Evolutionary conservation across 2,329 filamentous ascomycete genomes (phyloP).

Genomic region (Cladorrhinum sp.): DNA sequence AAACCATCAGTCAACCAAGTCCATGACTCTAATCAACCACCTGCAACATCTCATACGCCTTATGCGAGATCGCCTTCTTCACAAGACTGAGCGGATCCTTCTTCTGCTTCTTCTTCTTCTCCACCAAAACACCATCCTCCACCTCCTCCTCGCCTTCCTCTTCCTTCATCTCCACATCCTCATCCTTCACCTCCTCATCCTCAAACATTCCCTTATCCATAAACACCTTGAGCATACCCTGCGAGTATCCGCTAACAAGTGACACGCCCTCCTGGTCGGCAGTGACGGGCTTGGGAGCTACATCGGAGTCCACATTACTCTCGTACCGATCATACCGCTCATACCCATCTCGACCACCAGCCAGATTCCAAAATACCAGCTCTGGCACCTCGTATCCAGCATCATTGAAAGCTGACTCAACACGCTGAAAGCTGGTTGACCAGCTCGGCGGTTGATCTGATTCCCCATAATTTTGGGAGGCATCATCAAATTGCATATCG

Average conservation of each 20-base stretch:
- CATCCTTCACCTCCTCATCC: slow-evolving; percentile 38
- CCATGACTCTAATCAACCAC: slow-evolving; percentile 52
- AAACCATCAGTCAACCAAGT: too few relatives aligned
- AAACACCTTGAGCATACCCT: slow-evolving; percentile 57
- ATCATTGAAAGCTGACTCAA: slow-evolving; percentile 43
- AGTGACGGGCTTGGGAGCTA: slow-evolving; percentile 48
- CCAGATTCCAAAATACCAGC: slow-evolving; percentile 61
- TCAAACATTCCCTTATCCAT: slow-evolving; percentile 48
- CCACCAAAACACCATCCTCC: slow-evolving; percentile 21
- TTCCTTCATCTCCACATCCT: slow-evolving; percentile 29
- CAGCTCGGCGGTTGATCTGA: slow-evolving; percentile 41
- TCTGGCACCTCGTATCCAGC: slow-evolving; percentile 58
- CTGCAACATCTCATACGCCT: slow-evolving; percentile 54
- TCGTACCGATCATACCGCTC: background rate
- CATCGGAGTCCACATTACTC: slow-evolving; percentile 21
- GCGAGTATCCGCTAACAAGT: slow-evolving; percentile 55
- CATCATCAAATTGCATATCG: slow-evolving; percentile 58
- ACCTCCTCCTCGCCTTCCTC: slow-evolving; percentile 26
- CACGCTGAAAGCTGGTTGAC: slow-evolving; percentile 44
- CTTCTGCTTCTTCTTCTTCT: slow-evolving; percentile 37
- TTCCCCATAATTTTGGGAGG: slow-evolving; percentile 15
- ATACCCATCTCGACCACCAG: slow-evolving; percentile 36
- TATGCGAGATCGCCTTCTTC: slow-evolving; percentile 50
- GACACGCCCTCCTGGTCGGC: slow-evolving; percentile 44
- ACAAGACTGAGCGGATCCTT: slow-evolving; percentile 44